Evolutionary conservation across 2,329 filamentous ascomycete genomes (phyloP).

Genomic region (Arthrobotrys musiformis): DNA sequence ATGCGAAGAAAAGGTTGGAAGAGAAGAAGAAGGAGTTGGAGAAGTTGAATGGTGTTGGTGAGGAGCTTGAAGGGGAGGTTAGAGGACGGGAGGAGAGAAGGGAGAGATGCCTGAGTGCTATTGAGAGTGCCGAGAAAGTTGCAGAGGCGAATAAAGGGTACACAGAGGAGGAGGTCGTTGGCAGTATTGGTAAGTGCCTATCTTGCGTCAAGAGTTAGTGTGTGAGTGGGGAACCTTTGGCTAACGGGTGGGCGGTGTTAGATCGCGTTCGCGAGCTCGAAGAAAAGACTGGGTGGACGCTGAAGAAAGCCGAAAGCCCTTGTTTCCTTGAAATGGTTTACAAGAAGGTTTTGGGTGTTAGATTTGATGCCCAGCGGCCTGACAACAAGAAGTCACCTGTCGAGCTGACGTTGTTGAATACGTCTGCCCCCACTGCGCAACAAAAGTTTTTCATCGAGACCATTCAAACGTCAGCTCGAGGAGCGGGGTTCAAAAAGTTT

Average conservation of each 20-base stretch:
- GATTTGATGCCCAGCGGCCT: constrained; percentile 35
- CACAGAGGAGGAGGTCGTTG: constrained; percentile 81
- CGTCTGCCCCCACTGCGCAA: constrained; percentile 9
- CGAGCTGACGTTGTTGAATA: constrained; percentile 25
- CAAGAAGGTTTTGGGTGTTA: constrained; percentile 62
- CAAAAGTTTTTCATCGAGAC: constrained; percentile 42
- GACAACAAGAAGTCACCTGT: constrained; percentile 19
- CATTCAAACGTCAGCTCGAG: constrained; percentile 70
- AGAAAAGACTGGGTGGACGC: constrained; percentile 51
- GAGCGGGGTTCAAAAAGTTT: constrained; percentile 70
- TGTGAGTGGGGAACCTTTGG: neutral
- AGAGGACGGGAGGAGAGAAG: constrained; percentile 74
- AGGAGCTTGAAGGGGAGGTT: constrained; percentile 74
- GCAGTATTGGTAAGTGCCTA: constrained; percentile 71
- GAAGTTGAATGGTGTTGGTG: constrained; percentile 73
- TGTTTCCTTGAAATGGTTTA: constrained; percentile 76
- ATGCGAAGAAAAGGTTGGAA: constrained; percentile 75
- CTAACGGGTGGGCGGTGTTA: constrained; percentile 62
- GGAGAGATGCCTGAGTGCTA: constrained; percentile 76
- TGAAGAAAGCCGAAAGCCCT: constrained; percentile 63
- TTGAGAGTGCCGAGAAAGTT: constrained; percentile 81
- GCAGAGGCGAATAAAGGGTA: constrained; percentile 90
- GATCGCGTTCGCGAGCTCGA: constrained; percentile 47
- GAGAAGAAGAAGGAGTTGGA: constrained; percentile 75
- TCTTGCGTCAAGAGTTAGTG: neutral